Percentiles rank a stretch among this genome's conserved stretches.
phyloP scores from a whole-genome alignment of 2,329 filamentous ascomycete genomes.

The Harringtonia aguacate region DNA sequence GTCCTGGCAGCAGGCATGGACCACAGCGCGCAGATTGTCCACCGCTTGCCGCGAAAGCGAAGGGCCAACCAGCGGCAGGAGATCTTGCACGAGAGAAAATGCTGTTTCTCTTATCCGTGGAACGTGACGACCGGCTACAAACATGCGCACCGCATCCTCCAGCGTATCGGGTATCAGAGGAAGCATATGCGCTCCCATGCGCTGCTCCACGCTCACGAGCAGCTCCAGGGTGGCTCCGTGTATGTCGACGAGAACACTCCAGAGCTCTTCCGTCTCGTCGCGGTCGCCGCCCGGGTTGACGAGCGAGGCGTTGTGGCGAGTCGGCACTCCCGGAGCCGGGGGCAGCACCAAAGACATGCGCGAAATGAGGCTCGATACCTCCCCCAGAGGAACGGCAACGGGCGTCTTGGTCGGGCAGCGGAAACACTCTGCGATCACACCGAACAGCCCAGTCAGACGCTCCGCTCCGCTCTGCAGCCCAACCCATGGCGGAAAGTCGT shows the following conservation, averaged over 20 bases:
- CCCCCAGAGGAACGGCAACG: slow-evolving; percentile 57
- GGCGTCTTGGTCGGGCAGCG: slow-evolving; percentile 51
- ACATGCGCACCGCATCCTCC: slow-evolving; percentile 63
- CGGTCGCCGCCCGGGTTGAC: slow-evolving; percentile 63
- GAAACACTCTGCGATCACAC: slow-evolving; percentile 53
- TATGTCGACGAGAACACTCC: slow-evolving; percentile 60
- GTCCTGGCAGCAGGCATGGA: slow-evolving; percentile 65
- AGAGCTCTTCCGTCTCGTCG: slow-evolving; percentile 74
- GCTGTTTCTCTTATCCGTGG: slow-evolving; percentile 45
- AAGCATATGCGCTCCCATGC: slow-evolving; percentile 46
- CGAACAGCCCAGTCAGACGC: slow-evolving; percentile 55
- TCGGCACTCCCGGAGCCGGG: slow-evolving; percentile 28
- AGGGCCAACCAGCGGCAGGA: slow-evolving; percentile 53
- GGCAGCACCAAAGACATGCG: slow-evolving; percentile 58
- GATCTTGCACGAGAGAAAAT: slow-evolving; percentile 47
- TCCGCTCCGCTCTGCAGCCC: slow-evolving; percentile 66
- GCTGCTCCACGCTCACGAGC: slow-evolving; percentile 42
- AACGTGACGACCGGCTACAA: slow-evolving; percentile 44
- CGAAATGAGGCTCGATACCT: slow-evolving; percentile 56
- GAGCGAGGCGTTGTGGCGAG: slow-evolving; percentile 39
- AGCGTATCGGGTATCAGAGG: slow-evolving; percentile 54
- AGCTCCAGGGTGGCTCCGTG: slow-evolving; percentile 62
- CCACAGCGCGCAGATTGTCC: slow-evolving; percentile 47
- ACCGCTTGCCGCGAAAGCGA: slow-evolving; percentile 57
- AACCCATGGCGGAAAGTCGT: slow-evolving; percentile 57